These are phyloP conservation scores for Melastoma malabathricum DNA, from an alignment of 345 rosid species.

Conservation along the genomic window DNA sequence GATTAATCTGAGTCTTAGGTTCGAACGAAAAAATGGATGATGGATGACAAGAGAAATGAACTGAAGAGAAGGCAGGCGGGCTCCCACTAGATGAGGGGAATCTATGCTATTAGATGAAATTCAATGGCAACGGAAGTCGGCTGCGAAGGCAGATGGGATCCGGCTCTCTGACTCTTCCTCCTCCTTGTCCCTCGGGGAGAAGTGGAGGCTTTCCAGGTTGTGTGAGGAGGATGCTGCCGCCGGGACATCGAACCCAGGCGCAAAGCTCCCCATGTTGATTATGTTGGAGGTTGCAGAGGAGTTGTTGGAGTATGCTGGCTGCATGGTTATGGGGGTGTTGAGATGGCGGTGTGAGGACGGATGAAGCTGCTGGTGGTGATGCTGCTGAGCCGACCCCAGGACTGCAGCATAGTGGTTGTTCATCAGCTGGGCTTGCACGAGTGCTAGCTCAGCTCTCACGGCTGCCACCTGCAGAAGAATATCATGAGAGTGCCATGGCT, in stretches of 20 bases:
- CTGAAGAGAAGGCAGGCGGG: too few species aligned
- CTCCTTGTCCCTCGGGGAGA: conserved; percentile 11
- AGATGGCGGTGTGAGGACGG: conserved; percentile 13
- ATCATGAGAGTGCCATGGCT: too few species aligned
- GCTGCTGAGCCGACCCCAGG: conserved; percentile 32
- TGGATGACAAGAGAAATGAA: too few species aligned
- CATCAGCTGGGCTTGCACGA: conserved; percentile 67
- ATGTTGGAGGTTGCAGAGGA: conserved; percentile 61
- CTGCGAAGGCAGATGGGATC: conserved; percentile 23
- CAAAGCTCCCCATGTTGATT: conserved; percentile 24
- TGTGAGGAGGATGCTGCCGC: conserved; percentile 38
- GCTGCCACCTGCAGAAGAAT: conserved; percentile 45
- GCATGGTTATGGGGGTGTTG: conserved; percentile 26
- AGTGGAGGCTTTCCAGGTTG: conserved; percentile 38
- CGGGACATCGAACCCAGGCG: conserved; percentile 27
- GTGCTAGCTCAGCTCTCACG: conserved; percentile 66
- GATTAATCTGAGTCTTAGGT: too few species aligned
- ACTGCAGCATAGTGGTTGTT: conserved; percentile 70
- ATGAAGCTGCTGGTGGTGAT: conserved; percentile 26
- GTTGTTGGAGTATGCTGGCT: conserved; percentile 81
- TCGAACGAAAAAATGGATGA: too few species aligned
- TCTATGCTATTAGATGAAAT: too few species aligned
- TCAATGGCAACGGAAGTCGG: conserved; percentile 25
- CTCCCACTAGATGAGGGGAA: too few species aligned
- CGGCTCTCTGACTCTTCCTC: conserved; percentile 54